These are phyloP conservation scores for Sparassis latifolia DNA, from an alignment of 1,284 basidiomycete species.

Conservation along the genomic window DNA sequence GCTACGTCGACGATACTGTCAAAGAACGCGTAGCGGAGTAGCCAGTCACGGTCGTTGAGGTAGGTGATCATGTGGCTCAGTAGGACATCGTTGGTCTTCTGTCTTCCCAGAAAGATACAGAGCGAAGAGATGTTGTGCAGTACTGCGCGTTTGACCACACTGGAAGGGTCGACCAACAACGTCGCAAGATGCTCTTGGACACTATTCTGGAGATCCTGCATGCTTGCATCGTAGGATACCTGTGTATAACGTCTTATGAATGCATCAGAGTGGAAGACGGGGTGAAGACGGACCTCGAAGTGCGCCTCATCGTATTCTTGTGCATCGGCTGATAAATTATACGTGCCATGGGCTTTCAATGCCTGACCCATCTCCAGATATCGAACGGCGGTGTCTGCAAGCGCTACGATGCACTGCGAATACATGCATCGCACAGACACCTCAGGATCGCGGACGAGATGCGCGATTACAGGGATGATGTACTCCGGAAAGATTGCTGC, in stretches of 20 bases:
- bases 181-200: slow-evolving; percentile 87
- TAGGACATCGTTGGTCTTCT: slow-evolving; percentile 91
- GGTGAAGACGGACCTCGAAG: slow-evolving; percentile 51
- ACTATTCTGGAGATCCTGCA: slow-evolving; percentile 80
- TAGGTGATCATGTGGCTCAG: slow-evolving; percentile 99
- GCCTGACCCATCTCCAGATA: slow-evolving; percentile 93
- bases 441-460: slow-evolving; percentile 79
- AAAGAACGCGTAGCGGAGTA: slow-evolving; percentile 87
- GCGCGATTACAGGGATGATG: slow-evolving; percentile 85
- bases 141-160: slow-evolving; percentile 71
- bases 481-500: slow-evolving; percentile 90
- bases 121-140: slow-evolving; percentile 80
- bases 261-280: not conserved
- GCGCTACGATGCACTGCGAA: slow-evolving; percentile 79
- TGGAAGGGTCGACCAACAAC: slow-evolving; percentile 69
- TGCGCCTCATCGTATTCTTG: slow-evolving; percentile 72
- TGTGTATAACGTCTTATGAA: slow-evolving; percentile 24
- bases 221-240: slow-evolving; percentile 84
- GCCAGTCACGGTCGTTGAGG: slow-evolving; percentile 93
- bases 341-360: slow-evolving; percentile 74
- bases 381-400: slow-evolving; percentile 79
- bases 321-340: slow-evolving; percentile 55
- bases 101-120: slow-evolving; percentile 89
- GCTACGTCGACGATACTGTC: slow-evolving; percentile 95
- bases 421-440: slow-evolving; percentile 87